phyloP scores from a whole-genome alignment of 2,329 filamentous ascomycete genomes.

The Pseudocercospora cruenta region DNA sequence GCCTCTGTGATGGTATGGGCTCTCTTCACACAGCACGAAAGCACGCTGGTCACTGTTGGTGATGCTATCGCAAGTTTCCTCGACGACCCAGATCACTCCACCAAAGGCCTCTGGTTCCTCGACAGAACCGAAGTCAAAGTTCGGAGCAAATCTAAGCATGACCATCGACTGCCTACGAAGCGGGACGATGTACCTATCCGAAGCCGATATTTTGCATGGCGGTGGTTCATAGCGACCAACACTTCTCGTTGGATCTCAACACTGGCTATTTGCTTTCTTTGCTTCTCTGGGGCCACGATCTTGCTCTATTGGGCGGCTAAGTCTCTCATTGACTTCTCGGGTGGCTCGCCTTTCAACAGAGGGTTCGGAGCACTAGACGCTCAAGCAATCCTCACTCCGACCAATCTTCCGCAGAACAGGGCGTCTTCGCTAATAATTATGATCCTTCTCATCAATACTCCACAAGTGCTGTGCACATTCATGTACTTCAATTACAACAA shows the following conservation, averaged over 20 bases:
- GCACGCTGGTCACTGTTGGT: slow-evolving; percentile 16
- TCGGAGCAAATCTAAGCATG: background rate
- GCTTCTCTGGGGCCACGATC: too few relatives aligned
- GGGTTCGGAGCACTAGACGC: background rate
- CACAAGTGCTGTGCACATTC: slow-evolving; percentile 53
- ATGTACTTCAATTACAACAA: slow-evolving; percentile 52
- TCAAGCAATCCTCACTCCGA: background rate
- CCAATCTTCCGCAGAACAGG: slow-evolving; percentile 10
- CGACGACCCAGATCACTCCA: background rate
- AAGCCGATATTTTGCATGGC: background rate
- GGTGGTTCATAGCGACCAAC: background rate
- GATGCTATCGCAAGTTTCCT: slow-evolving; percentile 19
- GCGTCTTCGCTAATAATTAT: slow-evolving; percentile 18
- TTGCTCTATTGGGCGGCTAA: too few relatives aligned
- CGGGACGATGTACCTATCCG: background rate
- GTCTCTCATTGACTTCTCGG: too few relatives aligned
- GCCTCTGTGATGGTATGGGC: slow-evolving; percentile 4
- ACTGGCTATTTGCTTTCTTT: too few relatives aligned
- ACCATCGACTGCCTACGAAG: background rate
- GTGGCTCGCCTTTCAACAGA: background rate
- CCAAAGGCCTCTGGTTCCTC: background rate
- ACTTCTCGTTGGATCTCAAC: background rate
- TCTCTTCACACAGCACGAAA: background rate
- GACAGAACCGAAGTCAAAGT: background rate
- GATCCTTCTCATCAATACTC: slow-evolving; percentile 50